These are phyloP conservation scores for Lasiosphaeriaceae sp. DNA, from an alignment of 495 filamentous ascomycete species.

Conservation along the genomic window DNA sequence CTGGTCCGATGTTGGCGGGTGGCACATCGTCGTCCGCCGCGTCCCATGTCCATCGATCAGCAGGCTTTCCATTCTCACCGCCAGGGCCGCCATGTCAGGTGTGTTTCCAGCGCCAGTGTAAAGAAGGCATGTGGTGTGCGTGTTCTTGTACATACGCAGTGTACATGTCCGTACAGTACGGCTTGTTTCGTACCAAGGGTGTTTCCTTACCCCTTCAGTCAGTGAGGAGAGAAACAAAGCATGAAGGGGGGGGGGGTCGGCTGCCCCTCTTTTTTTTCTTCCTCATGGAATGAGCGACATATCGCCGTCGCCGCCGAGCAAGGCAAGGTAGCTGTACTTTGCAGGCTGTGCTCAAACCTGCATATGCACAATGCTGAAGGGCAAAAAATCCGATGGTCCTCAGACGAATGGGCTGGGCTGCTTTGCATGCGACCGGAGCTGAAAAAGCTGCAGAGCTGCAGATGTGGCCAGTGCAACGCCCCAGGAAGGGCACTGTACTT, in stretches of 20 bases:
- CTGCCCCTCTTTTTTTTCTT: too few relatives aligned
- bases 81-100: too few relatives aligned
- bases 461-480: slow-evolving; percentile 40
- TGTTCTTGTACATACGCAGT: too few relatives aligned
- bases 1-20: background rate
- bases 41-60: background rate
- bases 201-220: too few relatives aligned
- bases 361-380: slow-evolving; percentile 38
- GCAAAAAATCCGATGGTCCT: slow-evolving; percentile 25
- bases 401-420: slow-evolving; percentile 34
- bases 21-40: background rate
- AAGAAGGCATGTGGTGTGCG: slow-evolving; percentile 15
- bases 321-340: slow-evolving; percentile 7
- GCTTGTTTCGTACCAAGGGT: too few relatives aligned
- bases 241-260: slow-evolving; percentile 2
- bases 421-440: slow-evolving; percentile 37
- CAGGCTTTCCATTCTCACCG: too few relatives aligned
- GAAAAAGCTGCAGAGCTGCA: slow-evolving; percentile 46
- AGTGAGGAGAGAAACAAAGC: background rate
- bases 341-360: slow-evolving; percentile 45
- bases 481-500: slow-evolving; percentile 15
- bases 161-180: too few relatives aligned
- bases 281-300: slow-evolving; percentile 2
- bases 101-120: too few relatives aligned
- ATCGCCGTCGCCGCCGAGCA: slow-evolving; percentile 7